Percentiles rank a stretch among this genome's conserved stretches.
Conservation (phyloP, 495 filamentous ascomycete species). For the Xylaria longipes region DNA sequence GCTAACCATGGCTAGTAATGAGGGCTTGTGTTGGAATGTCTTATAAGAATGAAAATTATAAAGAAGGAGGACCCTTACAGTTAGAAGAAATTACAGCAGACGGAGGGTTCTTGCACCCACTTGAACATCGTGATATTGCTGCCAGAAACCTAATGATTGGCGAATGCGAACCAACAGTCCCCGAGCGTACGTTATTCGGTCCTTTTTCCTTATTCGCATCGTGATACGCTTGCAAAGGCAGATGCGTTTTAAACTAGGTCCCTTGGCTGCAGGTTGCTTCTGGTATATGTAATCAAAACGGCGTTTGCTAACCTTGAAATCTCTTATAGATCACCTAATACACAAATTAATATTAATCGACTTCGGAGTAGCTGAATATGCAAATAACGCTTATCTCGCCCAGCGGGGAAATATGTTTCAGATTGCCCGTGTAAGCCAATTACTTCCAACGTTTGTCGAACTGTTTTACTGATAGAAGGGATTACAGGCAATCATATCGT, state of each 20-base stretch:
- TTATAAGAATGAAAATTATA: neutral
- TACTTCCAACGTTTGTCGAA: neutral
- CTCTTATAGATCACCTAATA: neutral
- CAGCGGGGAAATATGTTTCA: neutral
- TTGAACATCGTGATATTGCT: neutral
- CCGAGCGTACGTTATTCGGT: constrained; percentile 4
- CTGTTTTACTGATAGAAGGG: neutral
- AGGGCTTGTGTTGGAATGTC: constrained; percentile 7
- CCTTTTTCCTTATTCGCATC: neutral
- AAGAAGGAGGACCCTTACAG: neutral
- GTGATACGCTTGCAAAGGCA: neutral
- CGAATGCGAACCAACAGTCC: neutral
- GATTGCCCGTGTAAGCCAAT: neutral
- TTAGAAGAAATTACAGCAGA: neutral
- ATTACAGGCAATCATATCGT: neutral
- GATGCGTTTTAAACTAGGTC: neutral
- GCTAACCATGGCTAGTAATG: neutral
- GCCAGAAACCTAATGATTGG: neutral
- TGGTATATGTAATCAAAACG: neutral
- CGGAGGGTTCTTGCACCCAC: neutral
- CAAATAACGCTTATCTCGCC: neutral
- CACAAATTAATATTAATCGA: constrained; percentile 3
- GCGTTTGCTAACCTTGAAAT: neutral
- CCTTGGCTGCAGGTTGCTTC: neutral
- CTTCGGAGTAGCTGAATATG: neutral